A percentile compares a stretch with the other conserved stretches of the same genome.
phyloP scores from a whole-genome alignment of 345 rosid genomes.

The Hypericum androsaemum region DNA sequence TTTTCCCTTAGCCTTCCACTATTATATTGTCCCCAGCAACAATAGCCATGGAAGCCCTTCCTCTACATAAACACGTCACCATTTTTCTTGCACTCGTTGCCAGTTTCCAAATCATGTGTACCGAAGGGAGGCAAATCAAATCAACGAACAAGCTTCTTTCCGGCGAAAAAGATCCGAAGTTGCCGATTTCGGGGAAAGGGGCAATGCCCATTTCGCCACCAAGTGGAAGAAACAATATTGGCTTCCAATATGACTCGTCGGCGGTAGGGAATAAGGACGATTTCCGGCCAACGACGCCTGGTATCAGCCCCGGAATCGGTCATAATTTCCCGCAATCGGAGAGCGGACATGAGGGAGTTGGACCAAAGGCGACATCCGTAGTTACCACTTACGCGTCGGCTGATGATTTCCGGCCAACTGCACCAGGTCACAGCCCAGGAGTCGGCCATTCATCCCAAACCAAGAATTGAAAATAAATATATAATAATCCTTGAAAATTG shows the following conservation, averaged over 20 bases:
- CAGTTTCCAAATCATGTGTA: slow-evolving; percentile 16
- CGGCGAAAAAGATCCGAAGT: background rate
- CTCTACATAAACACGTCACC: slow-evolving; percentile 2
- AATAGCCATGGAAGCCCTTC: slow-evolving; percentile 16
- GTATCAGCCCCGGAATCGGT: slow-evolving; percentile 33
- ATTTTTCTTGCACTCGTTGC: slow-evolving; percentile 19
- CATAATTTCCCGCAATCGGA: slow-evolving; percentile 13
- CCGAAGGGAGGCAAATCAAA: slow-evolving; percentile 29
- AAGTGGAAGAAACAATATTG: background rate
- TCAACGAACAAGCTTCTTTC: background rate
- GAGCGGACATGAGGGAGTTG: background rate
- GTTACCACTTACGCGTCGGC: background rate
- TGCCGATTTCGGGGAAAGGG: background rate
- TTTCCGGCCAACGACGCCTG: slow-evolving; percentile 28
- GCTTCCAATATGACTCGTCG: background rate
- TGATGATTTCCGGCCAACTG: slow-evolving; percentile 33
- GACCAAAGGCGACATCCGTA: background rate
- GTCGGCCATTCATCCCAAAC: slow-evolving; percentile 28
- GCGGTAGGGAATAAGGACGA: slow-evolving; percentile 2
- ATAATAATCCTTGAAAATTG: too few species aligned
- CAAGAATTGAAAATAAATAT: background rate
- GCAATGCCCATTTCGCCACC: background rate
- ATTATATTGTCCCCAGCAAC: too few species aligned
- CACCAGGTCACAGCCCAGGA: slow-evolving; percentile 19
- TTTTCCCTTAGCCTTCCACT: background rate